A percentile compares a stretch with the other conserved stretches of the same genome.
phyloP scores from a whole-genome alignment of 1,284 basidiomycete genomes.

The Irpex sp. region DNA sequence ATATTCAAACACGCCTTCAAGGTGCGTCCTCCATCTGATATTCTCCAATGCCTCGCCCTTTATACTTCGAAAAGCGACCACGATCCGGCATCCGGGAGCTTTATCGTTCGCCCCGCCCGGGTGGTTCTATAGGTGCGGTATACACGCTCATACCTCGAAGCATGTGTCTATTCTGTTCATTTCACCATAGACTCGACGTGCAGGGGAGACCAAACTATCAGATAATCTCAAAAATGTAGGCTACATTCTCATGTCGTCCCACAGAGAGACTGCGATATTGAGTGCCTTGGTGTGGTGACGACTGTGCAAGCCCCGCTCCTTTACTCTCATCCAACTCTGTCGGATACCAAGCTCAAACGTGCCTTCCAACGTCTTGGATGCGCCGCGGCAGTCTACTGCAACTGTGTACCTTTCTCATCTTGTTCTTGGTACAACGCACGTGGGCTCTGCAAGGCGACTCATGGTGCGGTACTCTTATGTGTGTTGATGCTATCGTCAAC shows the following conservation, averaged over 20 bases:
- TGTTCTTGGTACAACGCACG: slow-evolving; percentile 8
- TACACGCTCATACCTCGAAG: background rate
- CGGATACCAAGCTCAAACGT: background rate
- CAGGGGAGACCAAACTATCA: background rate
- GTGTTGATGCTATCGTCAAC: slow-evolving; percentile 42
- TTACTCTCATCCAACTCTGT: background rate
- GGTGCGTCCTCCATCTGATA: slow-evolving; percentile 10
- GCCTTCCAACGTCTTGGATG: slow-evolving; percentile 4
- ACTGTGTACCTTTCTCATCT: background rate
- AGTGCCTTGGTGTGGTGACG: background rate
- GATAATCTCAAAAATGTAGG: background rate
- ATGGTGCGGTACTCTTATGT: slow-evolving; percentile 40
- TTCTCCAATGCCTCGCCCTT: background rate
- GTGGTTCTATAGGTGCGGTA: background rate
- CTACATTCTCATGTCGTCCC: background rate
- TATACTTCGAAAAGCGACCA: background rate
- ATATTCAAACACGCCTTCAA: slow-evolving; percentile 11
- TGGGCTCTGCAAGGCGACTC: slow-evolving; percentile 35
- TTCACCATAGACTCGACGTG: background rate
- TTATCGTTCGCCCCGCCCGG: background rate
- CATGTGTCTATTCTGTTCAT: background rate
- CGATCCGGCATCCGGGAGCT: background rate
- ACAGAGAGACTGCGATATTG: background rate
- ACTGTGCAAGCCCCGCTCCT: background rate
- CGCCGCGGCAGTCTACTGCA: background rate